Evolutionary conservation across 257 asterid species (phyloP), one percentile per base, ranked within the genome.

Genomic region (Craterostigma plantagineum): DNA sequence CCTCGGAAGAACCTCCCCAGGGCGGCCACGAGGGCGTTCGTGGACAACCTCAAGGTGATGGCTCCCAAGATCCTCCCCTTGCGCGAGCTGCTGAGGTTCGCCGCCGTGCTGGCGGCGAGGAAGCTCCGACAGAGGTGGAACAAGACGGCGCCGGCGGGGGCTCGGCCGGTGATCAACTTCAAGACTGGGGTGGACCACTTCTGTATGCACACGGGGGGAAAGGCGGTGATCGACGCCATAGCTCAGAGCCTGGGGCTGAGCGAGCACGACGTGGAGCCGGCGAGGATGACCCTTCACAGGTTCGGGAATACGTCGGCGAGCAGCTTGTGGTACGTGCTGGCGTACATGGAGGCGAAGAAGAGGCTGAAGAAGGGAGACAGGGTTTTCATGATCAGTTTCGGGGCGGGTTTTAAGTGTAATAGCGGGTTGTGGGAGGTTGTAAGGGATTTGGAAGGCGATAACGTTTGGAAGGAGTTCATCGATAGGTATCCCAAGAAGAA

Each of bases 231-330:
- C 45, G 45, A 41, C 8, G 45, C 45, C 3, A 16, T 41, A 16
- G 45, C 18, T 14, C 45, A 41, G 45, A 41, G 16, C 45, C 45
- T 41, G 17, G 45, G 45, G 10, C 45, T 41, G 45, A 41, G 17
- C 17, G 45, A 41, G 45, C 8, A 41, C 15, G 45, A 41, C 45
- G 40, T 36, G 40, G 40, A 36, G 40, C 40, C 40, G 40, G 40
- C 40, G 3, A 3, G 40, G 40, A 36, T 41, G 45, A 41, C 45
- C 4, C 45, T 41, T 1, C 45, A 41, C 45, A 41, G 45, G 45
- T 41, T 41, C 45, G 45, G 45, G 10, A 41, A 41, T 16, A 41
- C 45, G 45, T 41, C 45, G 45, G 45, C 45, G 11, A 41, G 45
- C 15, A 41, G 45, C 45, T 16, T 41, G 11, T 41, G 45, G 45